Percentiles rank a stretch among this genome's conserved stretches.
phyloP scores from a whole-genome alignment of 192 early-diverging fungal species.

The Coemansia sp. region DNA sequence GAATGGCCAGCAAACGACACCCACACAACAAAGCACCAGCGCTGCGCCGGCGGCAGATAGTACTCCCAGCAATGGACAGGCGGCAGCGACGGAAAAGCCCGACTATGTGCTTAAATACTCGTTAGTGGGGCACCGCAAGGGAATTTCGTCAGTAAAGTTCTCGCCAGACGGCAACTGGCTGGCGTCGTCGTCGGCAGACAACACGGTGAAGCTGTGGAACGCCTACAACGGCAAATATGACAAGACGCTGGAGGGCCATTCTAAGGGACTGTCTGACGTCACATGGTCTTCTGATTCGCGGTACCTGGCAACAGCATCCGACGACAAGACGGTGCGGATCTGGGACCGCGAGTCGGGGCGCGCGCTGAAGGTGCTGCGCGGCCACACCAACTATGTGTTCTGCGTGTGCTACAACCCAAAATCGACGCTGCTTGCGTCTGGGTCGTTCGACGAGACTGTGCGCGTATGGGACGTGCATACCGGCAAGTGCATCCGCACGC shows the following conservation, averaged over 20 bases:
- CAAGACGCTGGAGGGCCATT: constrained; percentile 86
- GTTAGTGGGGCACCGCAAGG: constrained; percentile 92
- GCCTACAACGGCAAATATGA: constrained; percentile 83
- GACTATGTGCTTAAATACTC: constrained; percentile 87
- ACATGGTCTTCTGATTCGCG: constrained; percentile 94
- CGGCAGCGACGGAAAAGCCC: constrained; percentile 57
- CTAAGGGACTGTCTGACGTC: constrained; percentile 92
- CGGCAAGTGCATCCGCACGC: constrained; percentile 88
- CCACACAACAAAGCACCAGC: constrained; percentile 10
- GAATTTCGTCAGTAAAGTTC: constrained; percentile 94
- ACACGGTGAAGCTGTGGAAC: constrained; percentile 94
- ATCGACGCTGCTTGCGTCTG: constrained; percentile 92
- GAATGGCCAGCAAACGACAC: constrained; percentile 1
- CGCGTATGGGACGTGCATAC: constrained; percentile 94
- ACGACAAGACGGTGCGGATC: constrained; percentile 94
- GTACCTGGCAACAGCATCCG: constrained; percentile 86
- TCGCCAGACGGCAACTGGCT: constrained; percentile 98
- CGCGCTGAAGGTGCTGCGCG: constrained; percentile 76
- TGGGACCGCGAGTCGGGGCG: constrained; percentile 81
- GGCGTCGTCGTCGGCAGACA: constrained; percentile 87
- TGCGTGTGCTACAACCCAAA: constrained; percentile 97
- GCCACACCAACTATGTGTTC: constrained; percentile 97
- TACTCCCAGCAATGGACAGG: constrained; percentile 1
- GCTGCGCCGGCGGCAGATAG: constrained; percentile 7
- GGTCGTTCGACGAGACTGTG: constrained; percentile 97